Evolutionary conservation across 176 grass and related monocot genomes (phyloP).

Genomic region (Echinochloa phyllopogon): DNA sequence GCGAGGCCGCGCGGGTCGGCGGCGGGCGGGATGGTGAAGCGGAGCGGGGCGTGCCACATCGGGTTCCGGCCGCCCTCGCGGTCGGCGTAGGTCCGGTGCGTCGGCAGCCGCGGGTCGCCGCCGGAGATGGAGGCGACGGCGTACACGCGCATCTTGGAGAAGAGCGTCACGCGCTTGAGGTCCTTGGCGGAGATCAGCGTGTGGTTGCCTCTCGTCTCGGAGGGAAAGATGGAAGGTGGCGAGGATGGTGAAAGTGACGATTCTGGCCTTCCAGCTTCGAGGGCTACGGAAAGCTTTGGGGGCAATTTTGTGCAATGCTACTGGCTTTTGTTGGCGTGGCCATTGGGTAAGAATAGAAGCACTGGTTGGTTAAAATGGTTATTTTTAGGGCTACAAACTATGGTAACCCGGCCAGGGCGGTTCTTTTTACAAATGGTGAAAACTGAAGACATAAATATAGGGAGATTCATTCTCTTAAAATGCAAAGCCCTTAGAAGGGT

Average conservation of each 20-base stretch:
- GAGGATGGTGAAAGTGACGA: neutral
- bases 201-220: neutral
- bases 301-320: constrained; percentile 23
- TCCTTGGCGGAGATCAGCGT: constrained; percentile 81
- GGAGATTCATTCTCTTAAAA: too few relatives aligned
- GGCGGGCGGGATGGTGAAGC: constrained; percentile 45
- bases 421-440: neutral
- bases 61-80: constrained; percentile 60
- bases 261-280: constrained; percentile 6
- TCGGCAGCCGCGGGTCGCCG: constrained; percentile 51
- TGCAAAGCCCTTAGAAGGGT: too few relatives aligned
- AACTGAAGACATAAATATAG: neutral
- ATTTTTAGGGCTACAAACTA: neutral
- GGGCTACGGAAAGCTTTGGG: neutral
- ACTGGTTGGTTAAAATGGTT: neutral
- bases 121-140: constrained; percentile 72
- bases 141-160: constrained; percentile 87
- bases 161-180: constrained; percentile 77
- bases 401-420: constrained; percentile 15
- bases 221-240: neutral
- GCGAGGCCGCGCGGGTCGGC: constrained; percentile 44
- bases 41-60: constrained; percentile 61
- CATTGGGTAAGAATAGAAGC: constrained; percentile 34
- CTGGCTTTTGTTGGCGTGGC: neutral
- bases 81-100: constrained; percentile 68